Evolutionary conservation across 106 monocot genomes (phyloP), one percentile per base, ranked within the genome.

Genomic region (Apostasia ramifera): DNA sequence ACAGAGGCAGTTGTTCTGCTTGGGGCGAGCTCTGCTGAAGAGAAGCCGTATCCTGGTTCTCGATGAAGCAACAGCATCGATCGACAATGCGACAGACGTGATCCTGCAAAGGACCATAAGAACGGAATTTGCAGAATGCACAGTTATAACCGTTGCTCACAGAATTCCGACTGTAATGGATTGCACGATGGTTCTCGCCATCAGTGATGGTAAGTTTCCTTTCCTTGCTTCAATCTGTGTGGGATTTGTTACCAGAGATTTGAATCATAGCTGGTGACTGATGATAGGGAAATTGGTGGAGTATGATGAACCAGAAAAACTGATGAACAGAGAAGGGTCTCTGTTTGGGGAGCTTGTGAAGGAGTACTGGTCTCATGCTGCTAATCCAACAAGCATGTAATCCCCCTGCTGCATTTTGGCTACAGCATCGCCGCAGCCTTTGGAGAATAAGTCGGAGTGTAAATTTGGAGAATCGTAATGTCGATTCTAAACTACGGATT

Each of bases 21-120:
- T 97, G 67, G 89, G 97, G 1, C 81, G 97, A 14, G 89, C 97
- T 39, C 58, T 97, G 39, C 60, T 97, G 44, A 89, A 77, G 75
- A 81, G 86, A 79, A 83, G 87, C 61, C 82, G 79, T 2, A 87
- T 97, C 73, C 55, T 97, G 15, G 86, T 92, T 8, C 92, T 97
- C 40, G 97, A 97, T 66, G 97, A 97, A 71, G 97, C 97, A 37
- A 97, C 97, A 38, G 97, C 97, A 40, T 97, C 97, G 2, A 97
- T 97, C 41, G 97, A 97, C 75, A 89, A 92, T 68, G 74, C 86
- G 39, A 97, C 97, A 0, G 97, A 97, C 70, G 80, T 85, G 0
- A 85, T 92, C 66, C 86, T 97, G 73, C 97, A 97, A 55, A 86
- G 83, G 63, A 97, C 89, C 14, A 90, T 97, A 70, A 78, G 89